Conservation (phyloP, 306 rosid species). For the Purshia tridentata region DNA sequence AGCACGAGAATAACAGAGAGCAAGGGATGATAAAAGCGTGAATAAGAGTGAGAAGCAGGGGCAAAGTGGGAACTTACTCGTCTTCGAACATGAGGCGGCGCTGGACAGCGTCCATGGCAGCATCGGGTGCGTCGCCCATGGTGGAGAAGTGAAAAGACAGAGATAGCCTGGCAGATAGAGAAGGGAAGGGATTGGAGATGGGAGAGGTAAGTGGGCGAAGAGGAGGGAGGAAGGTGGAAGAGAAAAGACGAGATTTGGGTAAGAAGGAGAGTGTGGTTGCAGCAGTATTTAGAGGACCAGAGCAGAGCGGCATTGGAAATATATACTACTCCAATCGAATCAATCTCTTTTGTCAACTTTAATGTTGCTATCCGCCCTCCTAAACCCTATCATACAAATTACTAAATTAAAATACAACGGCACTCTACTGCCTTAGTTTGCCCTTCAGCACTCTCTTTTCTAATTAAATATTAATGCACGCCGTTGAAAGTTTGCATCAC, state of each 20-base stretch:
- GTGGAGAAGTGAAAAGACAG: conserved; percentile 27
- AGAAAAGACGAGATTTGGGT: neutral
- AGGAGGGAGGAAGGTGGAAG: conserved; percentile 18
- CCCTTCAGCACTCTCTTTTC: too few relatives aligned
- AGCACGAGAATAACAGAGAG: neutral
- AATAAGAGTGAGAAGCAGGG: neutral
- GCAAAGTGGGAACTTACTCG: conserved; percentile 54
- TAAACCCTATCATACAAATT: too few relatives aligned
- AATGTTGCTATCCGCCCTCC: neutral
- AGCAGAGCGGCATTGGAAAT: neutral
- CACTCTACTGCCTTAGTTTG: too few relatives aligned
- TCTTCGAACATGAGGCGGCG: conserved; percentile 98
- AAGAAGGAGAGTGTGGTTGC: conserved; percentile 14
- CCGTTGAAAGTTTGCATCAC: too few relatives aligned
- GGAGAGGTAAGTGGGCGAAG: conserved; percentile 12
- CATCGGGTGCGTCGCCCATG: conserved; percentile 66
- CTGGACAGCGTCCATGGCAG: conserved; percentile 96
- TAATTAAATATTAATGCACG: too few relatives aligned
- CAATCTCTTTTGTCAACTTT: neutral
- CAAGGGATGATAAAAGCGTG: neutral
- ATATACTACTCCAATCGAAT: neutral
- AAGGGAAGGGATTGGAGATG: neutral
- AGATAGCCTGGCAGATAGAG: conserved; percentile 28
- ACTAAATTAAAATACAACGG: too few relatives aligned
- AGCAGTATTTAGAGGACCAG: conserved; percentile 11